These are phyloP conservation scores for Cordyceps militaris DNA, from an alignment of 2,329 filamentous ascomycete species.

Conservation along the genomic window DNA sequence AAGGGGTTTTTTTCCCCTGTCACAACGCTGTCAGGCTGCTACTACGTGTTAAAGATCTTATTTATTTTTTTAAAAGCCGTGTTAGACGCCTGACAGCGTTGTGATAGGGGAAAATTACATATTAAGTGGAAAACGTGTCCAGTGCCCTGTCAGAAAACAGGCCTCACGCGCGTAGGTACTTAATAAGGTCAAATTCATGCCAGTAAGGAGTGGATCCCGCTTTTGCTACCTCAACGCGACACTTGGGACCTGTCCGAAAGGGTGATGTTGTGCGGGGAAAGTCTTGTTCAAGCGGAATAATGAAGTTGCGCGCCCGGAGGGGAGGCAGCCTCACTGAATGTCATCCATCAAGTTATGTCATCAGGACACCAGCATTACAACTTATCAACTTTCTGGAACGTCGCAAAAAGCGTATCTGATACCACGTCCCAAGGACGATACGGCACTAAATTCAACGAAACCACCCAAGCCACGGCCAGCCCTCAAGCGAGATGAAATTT, in stretches of 20 bases:
- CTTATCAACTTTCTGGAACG: background rate
- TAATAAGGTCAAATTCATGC: too few species aligned
- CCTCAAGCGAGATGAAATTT: slow-evolving; percentile 55
- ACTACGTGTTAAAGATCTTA: too few species aligned
- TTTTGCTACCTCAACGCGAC: too few species aligned
- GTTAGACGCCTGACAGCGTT: too few species aligned
- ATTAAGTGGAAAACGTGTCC: too few species aligned
- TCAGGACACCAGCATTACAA: background rate
- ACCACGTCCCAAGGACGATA: background rate
- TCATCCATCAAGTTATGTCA: slow-evolving; percentile 1
- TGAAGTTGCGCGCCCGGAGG: background rate
- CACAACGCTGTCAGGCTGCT: too few species aligned
- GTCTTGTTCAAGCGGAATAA: background rate
- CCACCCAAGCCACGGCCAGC: background rate
- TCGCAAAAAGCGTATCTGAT: background rate
- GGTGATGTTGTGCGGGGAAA: background rate
- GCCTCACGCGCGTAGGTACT: too few species aligned
- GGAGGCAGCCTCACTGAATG: background rate
- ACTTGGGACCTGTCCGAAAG: background rate
- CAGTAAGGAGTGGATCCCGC: background rate
- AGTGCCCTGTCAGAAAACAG: too few species aligned
- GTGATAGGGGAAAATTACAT: too few species aligned
- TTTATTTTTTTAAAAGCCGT: too few species aligned
- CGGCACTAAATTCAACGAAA: background rate
- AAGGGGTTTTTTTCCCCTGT: too few species aligned